A percentile compares a stretch with the other conserved stretches of the same genome.
These are phyloP conservation scores for Diplogelasinospora grovesii DNA, from an alignment of 495 filamentous ascomycete genomes.

Conservation along the genomic window DNA sequence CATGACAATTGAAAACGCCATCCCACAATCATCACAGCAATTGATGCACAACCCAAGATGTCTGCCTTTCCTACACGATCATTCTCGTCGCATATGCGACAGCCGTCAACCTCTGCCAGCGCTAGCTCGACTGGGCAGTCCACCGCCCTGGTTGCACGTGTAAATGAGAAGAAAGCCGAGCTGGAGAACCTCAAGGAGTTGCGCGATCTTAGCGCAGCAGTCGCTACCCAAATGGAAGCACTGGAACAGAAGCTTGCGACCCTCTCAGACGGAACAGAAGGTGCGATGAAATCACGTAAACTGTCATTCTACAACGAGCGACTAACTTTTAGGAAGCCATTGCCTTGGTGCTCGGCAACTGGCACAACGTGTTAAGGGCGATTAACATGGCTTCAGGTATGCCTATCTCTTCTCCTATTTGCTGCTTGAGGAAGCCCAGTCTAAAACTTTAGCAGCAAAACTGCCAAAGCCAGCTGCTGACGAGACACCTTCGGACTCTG, in stretches of 20 bases:
- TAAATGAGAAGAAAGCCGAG: constrained; percentile 90
- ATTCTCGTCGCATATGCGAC: constrained; percentile 57
- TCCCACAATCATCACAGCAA: too few species aligned
- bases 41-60: constrained; percentile 22
- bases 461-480: constrained; percentile 32
- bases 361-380: constrained; percentile 88
- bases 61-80: constrained; percentile 41
- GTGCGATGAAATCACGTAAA: too few species aligned
- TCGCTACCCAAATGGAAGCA: constrained; percentile 86
- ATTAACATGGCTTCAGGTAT: constrained; percentile 94
- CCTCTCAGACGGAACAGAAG: constrained; percentile 88
- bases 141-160: constrained; percentile 72
- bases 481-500: constrained; percentile 22
- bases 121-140: constrained; percentile 58
- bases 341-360: constrained; percentile 86
- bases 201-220: constrained; percentile 76
- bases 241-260: constrained; percentile 83
- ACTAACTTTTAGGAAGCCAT: constrained; percentile 56
- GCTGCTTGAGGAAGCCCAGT: constrained; percentile 27
- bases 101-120: constrained; percentile 47
- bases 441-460: constrained; percentile 53
- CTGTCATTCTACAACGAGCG: background rate
- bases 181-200: constrained; percentile 83
- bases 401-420: constrained; percentile 21
- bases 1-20: too few species aligned